Conservation (phyloP, 306 rosid species). For the Rosa rugosa region DNA sequence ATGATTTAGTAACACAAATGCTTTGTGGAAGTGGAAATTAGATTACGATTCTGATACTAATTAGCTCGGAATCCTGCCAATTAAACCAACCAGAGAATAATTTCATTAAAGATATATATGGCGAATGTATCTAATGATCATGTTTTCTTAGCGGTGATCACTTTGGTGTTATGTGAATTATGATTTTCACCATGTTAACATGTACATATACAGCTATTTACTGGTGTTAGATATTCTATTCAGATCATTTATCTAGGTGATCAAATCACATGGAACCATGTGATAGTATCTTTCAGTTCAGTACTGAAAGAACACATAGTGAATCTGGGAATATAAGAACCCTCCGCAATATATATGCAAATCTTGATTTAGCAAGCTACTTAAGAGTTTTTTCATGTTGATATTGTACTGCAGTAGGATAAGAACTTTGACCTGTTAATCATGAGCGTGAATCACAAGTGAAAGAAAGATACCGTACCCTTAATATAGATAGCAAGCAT, state of each 20-base stretch:
- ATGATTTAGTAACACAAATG: background rate
- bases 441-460: background rate
- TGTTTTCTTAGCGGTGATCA: background rate
- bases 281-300: background rate
- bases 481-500: background rate
- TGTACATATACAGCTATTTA: background rate
- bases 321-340: background rate
- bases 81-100: background rate
- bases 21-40: background rate
- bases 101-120: background rate
- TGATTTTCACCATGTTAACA: background rate
- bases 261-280: constrained; percentile 3
- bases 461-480: background rate
- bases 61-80: background rate
- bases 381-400: background rate
- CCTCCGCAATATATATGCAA: background rate
- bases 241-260: background rate
- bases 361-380: background rate
- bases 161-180: background rate
- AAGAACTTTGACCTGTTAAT: background rate
- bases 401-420: background rate
- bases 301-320: background rate
- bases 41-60: background rate
- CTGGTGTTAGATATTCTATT: background rate
- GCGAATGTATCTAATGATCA: background rate